These are phyloP conservation scores for Colletotrichum scovillei DNA, from an alignment of 2,329 filamentous ascomycete genomes.

Conservation along the genomic window DNA sequence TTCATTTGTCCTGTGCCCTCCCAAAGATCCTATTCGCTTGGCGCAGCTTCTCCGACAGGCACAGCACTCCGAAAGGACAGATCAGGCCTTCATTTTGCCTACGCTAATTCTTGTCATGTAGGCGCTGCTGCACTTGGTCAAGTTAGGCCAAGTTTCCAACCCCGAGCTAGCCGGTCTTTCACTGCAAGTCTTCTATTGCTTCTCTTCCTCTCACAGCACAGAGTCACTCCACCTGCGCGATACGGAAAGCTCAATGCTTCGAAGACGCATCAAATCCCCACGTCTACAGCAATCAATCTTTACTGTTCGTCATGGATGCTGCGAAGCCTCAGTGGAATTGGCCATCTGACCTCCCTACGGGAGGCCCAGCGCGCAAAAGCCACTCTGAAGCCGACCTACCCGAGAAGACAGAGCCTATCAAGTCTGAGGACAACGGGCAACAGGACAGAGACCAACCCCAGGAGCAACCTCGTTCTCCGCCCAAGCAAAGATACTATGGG, in stretches of 20 bases:
- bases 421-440: neutral
- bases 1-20: neutral
- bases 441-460: neutral
- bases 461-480: slow-evolving; percentile 6
- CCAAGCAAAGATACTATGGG: slow-evolving; percentile 65
- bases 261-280: neutral
- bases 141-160: slow-evolving; percentile 9
- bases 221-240: neutral
- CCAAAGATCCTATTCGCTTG: slow-evolving; percentile 2
- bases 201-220: neutral
- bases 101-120: slow-evolving; percentile 27
- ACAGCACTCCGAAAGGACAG: slow-evolving; percentile 13
- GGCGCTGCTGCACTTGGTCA: slow-evolving; percentile 20
- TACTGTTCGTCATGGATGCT: slow-evolving; percentile 4
- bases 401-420: neutral
- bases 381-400: slow-evolving; percentile 7
- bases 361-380: neutral
- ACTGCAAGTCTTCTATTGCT: neutral
- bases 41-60: neutral
- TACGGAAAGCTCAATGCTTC: neutral
- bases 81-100: slow-evolving; percentile 1
- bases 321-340: slow-evolving; percentile 29
- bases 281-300: neutral
- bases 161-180: neutral
- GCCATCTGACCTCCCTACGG: slow-evolving; percentile 21